A percentile compares a stretch with the other conserved stretches of the same genome.
Evolutionary conservation across 2,329 filamentous ascomycete genomes (phyloP).

Genomic region (Paraconiothyrium sp.): DNA sequence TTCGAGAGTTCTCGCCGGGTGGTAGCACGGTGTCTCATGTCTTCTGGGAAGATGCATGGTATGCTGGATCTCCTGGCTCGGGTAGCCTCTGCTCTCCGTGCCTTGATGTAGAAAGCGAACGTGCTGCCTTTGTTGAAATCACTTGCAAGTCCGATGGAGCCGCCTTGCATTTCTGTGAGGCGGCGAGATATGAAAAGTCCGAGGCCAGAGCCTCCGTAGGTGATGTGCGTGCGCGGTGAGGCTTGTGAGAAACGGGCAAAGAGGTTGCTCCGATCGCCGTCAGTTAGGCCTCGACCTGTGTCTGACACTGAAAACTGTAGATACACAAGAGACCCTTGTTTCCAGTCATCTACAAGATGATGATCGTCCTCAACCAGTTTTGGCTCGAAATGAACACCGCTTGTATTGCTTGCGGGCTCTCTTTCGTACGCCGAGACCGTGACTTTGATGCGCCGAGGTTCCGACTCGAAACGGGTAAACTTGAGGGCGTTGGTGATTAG

Average conservation of each 20-base stretch:
- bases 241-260: slow-evolving; percentile 46
- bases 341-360: slow-evolving; percentile 44
- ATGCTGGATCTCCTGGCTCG: slow-evolving; percentile 3
- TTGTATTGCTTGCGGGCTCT: slow-evolving; percentile 43
- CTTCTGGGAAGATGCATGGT: slow-evolving; percentile 17
- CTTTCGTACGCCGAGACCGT: slow-evolving; percentile 43
- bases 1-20: slow-evolving; percentile 16
- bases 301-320: slow-evolving; percentile 50
- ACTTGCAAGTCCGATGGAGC: slow-evolving; percentile 40
- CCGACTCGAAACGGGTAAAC: slow-evolving; percentile 51
- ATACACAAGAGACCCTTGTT: slow-evolving; percentile 47
- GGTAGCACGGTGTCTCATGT: slow-evolving; percentile 19
- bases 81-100: slow-evolving; percentile 21
- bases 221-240: slow-evolving; percentile 45
- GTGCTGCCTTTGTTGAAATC: slow-evolving; percentile 38
- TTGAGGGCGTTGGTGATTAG: slow-evolving; percentile 58
- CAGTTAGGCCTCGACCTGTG: slow-evolving; percentile 51
- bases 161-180: slow-evolving; percentile 44
- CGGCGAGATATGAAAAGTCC: slow-evolving; percentile 45
- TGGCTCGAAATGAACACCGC: slow-evolving; percentile 41
- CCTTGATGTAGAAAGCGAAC: slow-evolving; percentile 45
- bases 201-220: slow-evolving; percentile 51
- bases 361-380: slow-evolving; percentile 16
- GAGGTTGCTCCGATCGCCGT: slow-evolving; percentile 47
- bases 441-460: slow-evolving; percentile 46